phyloP scores from a whole-genome alignment of 805 yeast genomes.

The Yarrowia osloensis region DNA sequence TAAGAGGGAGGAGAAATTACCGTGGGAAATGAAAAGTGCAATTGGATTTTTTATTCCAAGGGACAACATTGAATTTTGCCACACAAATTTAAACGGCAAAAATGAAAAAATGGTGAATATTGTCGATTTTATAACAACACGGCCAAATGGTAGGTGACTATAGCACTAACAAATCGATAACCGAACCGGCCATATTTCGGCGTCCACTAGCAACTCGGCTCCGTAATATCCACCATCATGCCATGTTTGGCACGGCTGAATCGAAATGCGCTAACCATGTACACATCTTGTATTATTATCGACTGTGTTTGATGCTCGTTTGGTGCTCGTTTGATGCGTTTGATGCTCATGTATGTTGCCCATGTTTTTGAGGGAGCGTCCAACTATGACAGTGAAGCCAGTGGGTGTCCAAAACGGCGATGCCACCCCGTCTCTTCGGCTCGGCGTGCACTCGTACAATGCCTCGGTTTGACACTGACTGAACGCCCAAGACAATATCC shows the following conservation, averaged over 20 bases:
- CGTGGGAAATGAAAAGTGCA: neutral
- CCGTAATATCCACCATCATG: neutral
- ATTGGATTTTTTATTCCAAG: too few species aligned
- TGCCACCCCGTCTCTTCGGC: neutral
- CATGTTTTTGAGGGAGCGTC: too few species aligned
- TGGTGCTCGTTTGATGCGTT: too few species aligned
- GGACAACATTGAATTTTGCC: neutral
- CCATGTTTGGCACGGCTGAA: neutral
- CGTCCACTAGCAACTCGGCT: too few species aligned
- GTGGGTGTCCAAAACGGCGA: too few species aligned
- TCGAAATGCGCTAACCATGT: neutral
- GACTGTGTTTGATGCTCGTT: neutral
- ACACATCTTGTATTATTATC: neutral
- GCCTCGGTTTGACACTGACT: neutral
- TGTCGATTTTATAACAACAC: too few species aligned
- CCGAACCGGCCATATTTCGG: too few species aligned
- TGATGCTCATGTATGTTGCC: neutral
- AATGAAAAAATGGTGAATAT: neutral
- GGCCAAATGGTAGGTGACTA: too few species aligned
- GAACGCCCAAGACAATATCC: too few species aligned
- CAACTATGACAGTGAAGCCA: too few species aligned
- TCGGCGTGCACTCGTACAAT: neutral
- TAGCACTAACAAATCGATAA: too few species aligned
- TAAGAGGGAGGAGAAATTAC: neutral
- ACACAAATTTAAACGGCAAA: too few species aligned